A percentile compares a stretch with the other conserved stretches of the same genome.
phyloP scores from a whole-genome alignment of 2,329 filamentous ascomycete genomes.

The Venturia aucupariae region DNA sequence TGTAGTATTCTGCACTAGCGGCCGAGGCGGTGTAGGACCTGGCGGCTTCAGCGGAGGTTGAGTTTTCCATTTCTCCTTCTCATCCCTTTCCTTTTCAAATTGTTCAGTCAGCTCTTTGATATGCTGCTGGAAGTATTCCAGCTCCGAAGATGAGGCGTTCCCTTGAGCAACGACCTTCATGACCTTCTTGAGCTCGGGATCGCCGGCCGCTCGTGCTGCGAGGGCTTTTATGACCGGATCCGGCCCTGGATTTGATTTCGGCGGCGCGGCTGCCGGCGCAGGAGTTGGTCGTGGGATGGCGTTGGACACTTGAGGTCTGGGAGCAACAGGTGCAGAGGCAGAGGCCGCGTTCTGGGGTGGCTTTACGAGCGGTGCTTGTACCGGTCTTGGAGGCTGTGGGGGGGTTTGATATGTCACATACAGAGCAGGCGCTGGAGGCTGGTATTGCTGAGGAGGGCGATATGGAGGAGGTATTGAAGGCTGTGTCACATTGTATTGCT shows the following conservation, averaged over 20 bases:
- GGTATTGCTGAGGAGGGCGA: constrained; percentile 8
- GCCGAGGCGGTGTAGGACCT: constrained; percentile 18
- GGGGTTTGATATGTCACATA: constrained; percentile 3
- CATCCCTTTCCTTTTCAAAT: constrained; percentile 24
- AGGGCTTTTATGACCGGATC: constrained; percentile 76
- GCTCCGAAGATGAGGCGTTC: constrained; percentile 59
- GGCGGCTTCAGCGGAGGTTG: constrained; percentile 12
- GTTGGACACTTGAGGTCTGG: neutral
- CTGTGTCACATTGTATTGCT: constrained; percentile 7
- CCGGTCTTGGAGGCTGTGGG: constrained; percentile 16
- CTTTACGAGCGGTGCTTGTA: constrained; percentile 14
- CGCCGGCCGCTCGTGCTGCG: constrained; percentile 64
- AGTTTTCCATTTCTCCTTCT: neutral
- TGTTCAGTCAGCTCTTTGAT: constrained; percentile 66
- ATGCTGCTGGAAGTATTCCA: constrained; percentile 68
- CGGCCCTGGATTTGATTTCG: constrained; percentile 21
- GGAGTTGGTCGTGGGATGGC: neutral
- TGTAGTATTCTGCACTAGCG: constrained; percentile 15
- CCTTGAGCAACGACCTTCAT: constrained; percentile 79
- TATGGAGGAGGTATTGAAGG: neutral
- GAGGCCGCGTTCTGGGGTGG: constrained; percentile 15
- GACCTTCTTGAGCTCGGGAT: constrained; percentile 62
- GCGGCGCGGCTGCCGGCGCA: neutral
- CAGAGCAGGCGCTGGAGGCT: neutral
- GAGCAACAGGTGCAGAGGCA: neutral